Evolutionary conservation across 148 eudicot genomes (phyloP).

Genomic region (Heliamphora exappendiculata): DNA sequence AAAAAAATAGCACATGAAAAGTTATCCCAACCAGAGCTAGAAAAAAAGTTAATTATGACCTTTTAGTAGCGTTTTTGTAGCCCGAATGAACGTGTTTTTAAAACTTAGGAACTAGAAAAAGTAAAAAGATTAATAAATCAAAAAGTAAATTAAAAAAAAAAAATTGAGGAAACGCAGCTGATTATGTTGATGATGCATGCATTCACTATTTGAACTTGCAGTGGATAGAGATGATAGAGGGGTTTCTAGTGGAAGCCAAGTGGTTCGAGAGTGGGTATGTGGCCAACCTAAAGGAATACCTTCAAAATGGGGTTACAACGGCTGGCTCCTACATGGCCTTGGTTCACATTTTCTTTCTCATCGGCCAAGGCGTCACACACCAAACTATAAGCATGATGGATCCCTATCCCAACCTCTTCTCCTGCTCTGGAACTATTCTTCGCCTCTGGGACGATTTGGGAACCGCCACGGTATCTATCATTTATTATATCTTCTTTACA

Average conservation of each 20-base stretch:
- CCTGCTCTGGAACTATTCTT: conserved; percentile 38
- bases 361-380: conserved; percentile 30
- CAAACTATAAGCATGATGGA: conserved; percentile 17
- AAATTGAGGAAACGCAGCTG: too few relatives aligned
- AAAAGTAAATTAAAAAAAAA: too few relatives aligned
- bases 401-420: conserved; percentile 34
- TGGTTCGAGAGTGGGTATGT: conserved; percentile 28
- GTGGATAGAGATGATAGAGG: conserved; percentile 49
- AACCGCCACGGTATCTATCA: conserved; percentile 25
- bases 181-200: too few relatives aligned
- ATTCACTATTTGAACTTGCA: too few relatives aligned
- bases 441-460: conserved; percentile 59
- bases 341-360: conserved; percentile 38
- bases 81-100: too few relatives aligned
- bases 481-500: too few relatives aligned
- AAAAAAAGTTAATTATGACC: too few relatives aligned
- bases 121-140: too few relatives aligned
- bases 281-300: conserved; percentile 38
- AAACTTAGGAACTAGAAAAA: too few relatives aligned
- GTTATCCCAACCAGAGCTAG: too few relatives aligned
- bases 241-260: conserved; percentile 34
- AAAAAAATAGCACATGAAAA: too few relatives aligned
- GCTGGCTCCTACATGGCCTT: conserved; percentile 42
- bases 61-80: too few relatives aligned
- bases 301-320: conserved; percentile 38